Evolutionary conservation across 1,284 basidiomycete species (phyloP), one percentile per base, ranked within the genome.

Genomic region (Cutaneotrichosporon mucoides): DNA sequence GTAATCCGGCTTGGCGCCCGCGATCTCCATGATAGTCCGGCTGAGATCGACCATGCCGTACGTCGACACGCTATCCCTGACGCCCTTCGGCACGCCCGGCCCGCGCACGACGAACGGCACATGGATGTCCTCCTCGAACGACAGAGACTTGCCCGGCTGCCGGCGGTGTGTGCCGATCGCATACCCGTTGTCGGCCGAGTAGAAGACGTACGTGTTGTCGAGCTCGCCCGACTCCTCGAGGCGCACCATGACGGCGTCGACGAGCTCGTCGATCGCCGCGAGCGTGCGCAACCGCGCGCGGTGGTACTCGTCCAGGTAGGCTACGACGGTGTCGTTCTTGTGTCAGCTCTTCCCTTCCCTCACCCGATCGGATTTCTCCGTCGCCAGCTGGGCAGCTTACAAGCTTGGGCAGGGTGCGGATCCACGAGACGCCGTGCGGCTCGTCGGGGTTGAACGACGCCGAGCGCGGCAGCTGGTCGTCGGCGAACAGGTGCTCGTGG

Each of bases 191-290:
- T 76, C 73, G 12, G 67, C 61, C 55, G 53, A 5, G 62, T 71
- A 73, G 57, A 73, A 66, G 56, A 70, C 68, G 57, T 68, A 71
- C 1, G 73, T 76, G 52, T 76, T 65, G 45, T 73, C 73, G 2
- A 73, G 62, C 53, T 65, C 41, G 3, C 68, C 72, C 0, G 65
- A 58, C 5, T 51, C 57, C 12, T 67, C 66, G 1, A 76, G 63
- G 61, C 66, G 65, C 24, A 66, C 43, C 8, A 74, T 65, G 7
- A 73, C 62, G 10, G 50, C 60, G 43, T 70, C 71, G 11, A 76
- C 69, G 1, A 75, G 56, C 66, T 73, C 72, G 57, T 76, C 72
- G 0, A 76, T 70, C 0, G 72, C 64, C 50, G 71, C 69, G 13
- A 73, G 53, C 0, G 69, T 36, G 6, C 70, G 61, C 40, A 76